A percentile compares a stretch with the other conserved stretches of the same genome.
Conservation (phyloP, 768 basidiomycete genomes). For the Podaxis sp. region DNA sequence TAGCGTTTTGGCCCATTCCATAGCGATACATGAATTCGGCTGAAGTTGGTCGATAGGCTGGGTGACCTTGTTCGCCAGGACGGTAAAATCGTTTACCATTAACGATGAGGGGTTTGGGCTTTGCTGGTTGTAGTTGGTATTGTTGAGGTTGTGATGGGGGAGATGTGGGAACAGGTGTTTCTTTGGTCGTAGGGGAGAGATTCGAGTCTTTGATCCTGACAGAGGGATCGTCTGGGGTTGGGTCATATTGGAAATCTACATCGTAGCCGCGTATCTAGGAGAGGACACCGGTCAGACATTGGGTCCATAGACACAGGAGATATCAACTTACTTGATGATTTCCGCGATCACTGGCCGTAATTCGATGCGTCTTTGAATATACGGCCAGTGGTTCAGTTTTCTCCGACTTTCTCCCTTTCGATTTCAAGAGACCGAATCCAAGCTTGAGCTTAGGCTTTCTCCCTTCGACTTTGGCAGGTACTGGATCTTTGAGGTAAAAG, state of each 20-base stretch:
- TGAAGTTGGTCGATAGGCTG: not conserved
- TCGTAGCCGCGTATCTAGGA: too few relatives aligned
- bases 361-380: not conserved
- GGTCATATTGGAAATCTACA: too few relatives aligned
- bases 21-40: not conserved
- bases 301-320: too few relatives aligned
- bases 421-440: not conserved
- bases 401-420: not conserved
- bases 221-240: too few relatives aligned
- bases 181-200: not conserved
- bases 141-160: too few relatives aligned
- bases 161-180: not conserved
- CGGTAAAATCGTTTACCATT: not conserved
- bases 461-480: not conserved
- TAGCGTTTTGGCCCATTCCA: slow-evolving; percentile 1
- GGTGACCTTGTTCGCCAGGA: not conserved
- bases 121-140: not conserved
- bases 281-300: too few relatives aligned
- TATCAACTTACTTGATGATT: too few relatives aligned
- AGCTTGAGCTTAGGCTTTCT: not conserved
- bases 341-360: too few relatives aligned
- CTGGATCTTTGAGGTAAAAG: not conserved
- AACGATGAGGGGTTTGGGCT: not conserved
- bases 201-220: too few relatives aligned
- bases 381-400: not conserved